Conservation (phyloP, 169 alveolate genomes). For the Cryptosporidium parvum region DNA sequence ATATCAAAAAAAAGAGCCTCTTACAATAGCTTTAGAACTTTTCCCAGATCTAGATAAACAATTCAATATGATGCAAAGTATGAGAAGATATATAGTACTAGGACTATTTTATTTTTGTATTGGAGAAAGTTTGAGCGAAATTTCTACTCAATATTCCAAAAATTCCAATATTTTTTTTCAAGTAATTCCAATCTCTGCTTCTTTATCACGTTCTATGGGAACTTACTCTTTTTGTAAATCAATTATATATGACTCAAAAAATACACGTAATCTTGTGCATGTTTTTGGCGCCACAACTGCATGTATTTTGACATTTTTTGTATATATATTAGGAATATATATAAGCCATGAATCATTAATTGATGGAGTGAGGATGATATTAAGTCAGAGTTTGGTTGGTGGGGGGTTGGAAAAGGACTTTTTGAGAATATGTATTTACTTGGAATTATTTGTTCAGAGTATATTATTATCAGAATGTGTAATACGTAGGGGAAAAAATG, state of each 20-base stretch:
- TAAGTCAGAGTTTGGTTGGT: not conserved
- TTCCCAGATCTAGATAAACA: slow-evolving; percentile 57
- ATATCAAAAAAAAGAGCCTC: not conserved
- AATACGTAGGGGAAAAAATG: slow-evolving; percentile 5
- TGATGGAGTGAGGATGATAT: not conserved
- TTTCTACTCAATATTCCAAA: slow-evolving; percentile 29
- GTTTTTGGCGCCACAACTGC: slow-evolving; percentile 4
- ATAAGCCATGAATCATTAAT: not conserved
- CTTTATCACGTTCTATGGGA: slow-evolving; percentile 40
- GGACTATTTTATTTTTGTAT: slow-evolving; percentile 23
- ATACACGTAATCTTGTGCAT: not conserved
- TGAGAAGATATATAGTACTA: slow-evolving; percentile 9
- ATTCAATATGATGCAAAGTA: not conserved
- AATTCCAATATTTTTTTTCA: not conserved
- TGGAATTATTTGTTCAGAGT: slow-evolving; percentile 21
- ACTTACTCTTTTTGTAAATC: not conserved
- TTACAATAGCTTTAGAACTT: slow-evolving; percentile 16
- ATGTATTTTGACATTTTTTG: not conserved
- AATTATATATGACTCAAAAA: slow-evolving; percentile 22
- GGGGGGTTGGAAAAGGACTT: not conserved
- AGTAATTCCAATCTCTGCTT: slow-evolving; percentile 33
- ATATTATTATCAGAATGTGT: slow-evolving; percentile 12
- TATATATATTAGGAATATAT: not conserved
- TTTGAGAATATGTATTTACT: slow-evolving; percentile 5
- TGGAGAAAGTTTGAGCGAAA: slow-evolving; percentile 51